Conservation (phyloP, 768 basidiomycete genomes). For the Pisolithus albus region DNA sequence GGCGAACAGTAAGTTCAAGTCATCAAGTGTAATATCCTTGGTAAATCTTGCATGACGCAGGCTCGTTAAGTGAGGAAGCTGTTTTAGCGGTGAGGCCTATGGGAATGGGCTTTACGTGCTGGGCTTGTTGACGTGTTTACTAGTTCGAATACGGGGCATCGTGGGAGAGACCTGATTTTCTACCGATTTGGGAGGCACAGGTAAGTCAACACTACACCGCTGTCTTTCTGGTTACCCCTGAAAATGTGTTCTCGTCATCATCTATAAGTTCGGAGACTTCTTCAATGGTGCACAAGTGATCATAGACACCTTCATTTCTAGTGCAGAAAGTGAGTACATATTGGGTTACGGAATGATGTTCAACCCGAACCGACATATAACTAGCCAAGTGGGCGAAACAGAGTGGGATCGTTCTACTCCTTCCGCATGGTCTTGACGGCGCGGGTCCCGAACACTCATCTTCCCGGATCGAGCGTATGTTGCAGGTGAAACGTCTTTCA, state of each 20-base stretch:
- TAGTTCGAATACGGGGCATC: conserved; percentile 89
- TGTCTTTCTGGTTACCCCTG: not conserved
- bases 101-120: not conserved
- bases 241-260: not conserved
- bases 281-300: conserved; percentile 86
- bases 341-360: not conserved
- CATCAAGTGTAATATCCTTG: not conserved
- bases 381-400: conserved; percentile 91
- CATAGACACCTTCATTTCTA: conserved; percentile 84
- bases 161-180: conserved; percentile 76
- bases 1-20: conserved; percentile 23
- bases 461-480: conserved; percentile 78
- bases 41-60: conserved; percentile 29
- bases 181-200: conserved; percentile 93
- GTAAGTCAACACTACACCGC: conserved; percentile 26
- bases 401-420: conserved; percentile 76
- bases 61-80: conserved; percentile 84
- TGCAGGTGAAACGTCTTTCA: conserved; percentile 53
- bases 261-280: conserved; percentile 76
- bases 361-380: too few species aligned
- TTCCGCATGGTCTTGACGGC: conserved; percentile 88
- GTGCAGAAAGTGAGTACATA: conserved; percentile 65
- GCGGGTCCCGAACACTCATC: conserved; percentile 94
- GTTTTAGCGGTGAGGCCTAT: conserved; percentile 65
- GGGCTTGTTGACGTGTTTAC: conserved; percentile 1